phyloP scores from a whole-genome alignment of 495 filamentous ascomycete species.

The Rostrohypoxylon terebratum region DNA sequence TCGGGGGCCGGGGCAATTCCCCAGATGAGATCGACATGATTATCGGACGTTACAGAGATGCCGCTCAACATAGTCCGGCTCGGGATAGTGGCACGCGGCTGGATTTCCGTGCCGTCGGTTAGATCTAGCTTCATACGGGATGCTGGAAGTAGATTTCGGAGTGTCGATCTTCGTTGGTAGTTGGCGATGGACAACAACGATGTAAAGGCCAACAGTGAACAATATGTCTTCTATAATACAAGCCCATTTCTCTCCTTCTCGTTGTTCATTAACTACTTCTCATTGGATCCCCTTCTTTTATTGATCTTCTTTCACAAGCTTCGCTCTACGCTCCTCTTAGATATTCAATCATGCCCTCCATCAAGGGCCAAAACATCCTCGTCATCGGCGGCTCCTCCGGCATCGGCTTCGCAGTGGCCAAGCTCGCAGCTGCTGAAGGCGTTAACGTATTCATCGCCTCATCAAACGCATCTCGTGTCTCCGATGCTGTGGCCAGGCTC shows the following conservation, averaged over 20 bases:
- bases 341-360: constrained; percentile 36
- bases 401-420: constrained; percentile 63
- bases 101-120: background rate
- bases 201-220: background rate
- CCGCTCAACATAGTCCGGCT: background rate
- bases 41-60: background rate
- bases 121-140: background rate
- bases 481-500: constrained; percentile 51
- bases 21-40: constrained; percentile 3
- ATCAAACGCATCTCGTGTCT: constrained; percentile 55
- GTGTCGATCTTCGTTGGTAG: background rate
- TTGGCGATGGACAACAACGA: background rate
- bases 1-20: background rate
- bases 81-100: background rate
- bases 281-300: background rate
- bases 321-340: background rate
- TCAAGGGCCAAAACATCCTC: constrained; percentile 50
- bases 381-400: constrained; percentile 63
- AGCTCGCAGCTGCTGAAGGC: constrained; percentile 56
- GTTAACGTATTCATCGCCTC: constrained; percentile 62
- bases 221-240: background rate
- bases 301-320: background rate
- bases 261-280: background rate
- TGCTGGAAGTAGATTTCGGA: background rate
- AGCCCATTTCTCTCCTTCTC: no score